phyloP scores from a whole-genome alignment of 2,329 filamentous ascomycete genomes.

The Penicillium corylophilum region DNA sequence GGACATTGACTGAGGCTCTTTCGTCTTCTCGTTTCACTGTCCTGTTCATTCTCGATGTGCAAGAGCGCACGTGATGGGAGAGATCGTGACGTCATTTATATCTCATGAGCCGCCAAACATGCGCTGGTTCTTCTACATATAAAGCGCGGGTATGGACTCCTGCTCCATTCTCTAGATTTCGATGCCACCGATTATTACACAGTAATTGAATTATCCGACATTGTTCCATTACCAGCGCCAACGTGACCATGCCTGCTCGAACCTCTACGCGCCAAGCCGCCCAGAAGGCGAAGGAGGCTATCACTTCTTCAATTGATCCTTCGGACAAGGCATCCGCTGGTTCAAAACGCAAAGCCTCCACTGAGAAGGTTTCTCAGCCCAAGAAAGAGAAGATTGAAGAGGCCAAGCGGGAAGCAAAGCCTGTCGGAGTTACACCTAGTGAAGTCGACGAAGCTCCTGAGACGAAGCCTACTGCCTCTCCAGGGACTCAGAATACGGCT shows the following conservation, averaged over 20 bases:
- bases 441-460: slow-evolving; percentile 2
- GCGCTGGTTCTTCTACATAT: background rate
- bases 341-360: slow-evolving; percentile 42
- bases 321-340: slow-evolving; percentile 29
- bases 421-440: background rate
- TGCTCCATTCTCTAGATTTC: background rate
- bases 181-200: background rate
- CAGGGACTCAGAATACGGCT: background rate
- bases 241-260: slow-evolving; percentile 31
- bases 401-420: background rate
- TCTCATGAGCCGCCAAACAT: slow-evolving; percentile 11
- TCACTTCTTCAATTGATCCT: slow-evolving; percentile 32
- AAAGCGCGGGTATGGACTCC: background rate
- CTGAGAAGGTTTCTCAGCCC: slow-evolving; percentile 24
- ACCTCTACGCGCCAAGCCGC: slow-evolving; percentile 46
- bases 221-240: background rate
- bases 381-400: slow-evolving; percentile 44
- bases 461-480: background rate
- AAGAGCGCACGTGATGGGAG: slow-evolving; percentile 1
- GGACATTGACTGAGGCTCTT: slow-evolving; percentile 36
- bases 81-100: slow-evolving; percentile 35
- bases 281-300: slow-evolving; percentile 45
- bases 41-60: background rate
- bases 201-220: background rate
- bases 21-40: background rate